These are phyloP conservation scores for Wickerhamomyces bisporus DNA, from an alignment of 805 yeast genomes.

Conservation along the genomic window DNA sequence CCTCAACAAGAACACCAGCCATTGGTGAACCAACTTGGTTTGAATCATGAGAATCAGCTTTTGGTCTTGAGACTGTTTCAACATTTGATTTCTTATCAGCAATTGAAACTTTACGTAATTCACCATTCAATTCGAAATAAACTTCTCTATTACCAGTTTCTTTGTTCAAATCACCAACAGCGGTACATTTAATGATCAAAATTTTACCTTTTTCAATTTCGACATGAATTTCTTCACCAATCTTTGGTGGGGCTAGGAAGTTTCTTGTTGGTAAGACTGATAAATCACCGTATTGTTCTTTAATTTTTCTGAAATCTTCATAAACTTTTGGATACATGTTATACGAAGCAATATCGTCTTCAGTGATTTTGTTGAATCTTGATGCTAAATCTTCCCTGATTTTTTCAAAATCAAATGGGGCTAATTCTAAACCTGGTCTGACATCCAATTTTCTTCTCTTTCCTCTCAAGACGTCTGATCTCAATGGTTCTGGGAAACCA, in stretches of 20 bases:
- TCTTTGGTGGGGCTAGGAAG: conserved; percentile 81
- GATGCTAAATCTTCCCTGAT: conserved; percentile 69
- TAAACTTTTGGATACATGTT: conserved; percentile 98
- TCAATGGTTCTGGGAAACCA: conserved; percentile 99
- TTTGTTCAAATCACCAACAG: conserved; percentile 81
- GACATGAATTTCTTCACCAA: conserved; percentile 85
- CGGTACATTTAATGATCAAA: conserved; percentile 84
- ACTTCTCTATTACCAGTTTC: conserved; percentile 93
- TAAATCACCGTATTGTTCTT: conserved; percentile 83
- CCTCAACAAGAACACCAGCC: conserved; percentile 98
- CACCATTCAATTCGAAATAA: conserved; percentile 97
- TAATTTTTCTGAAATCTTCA: conserved; percentile 74
- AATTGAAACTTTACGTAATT: conserved; percentile 90
- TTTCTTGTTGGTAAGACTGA: conserved; percentile 90
- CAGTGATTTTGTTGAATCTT: conserved; percentile 77
- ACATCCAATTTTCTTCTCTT: conserved; percentile 84
- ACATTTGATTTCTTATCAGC: conserved; percentile 84
- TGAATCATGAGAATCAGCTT: conserved; percentile 84
- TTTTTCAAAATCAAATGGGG: conserved; percentile 73
- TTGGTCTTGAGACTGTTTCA: conserved; percentile 80
- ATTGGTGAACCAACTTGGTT: conserved; percentile 97
- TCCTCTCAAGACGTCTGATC: conserved; percentile 84
- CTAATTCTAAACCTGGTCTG: conserved; percentile 89
- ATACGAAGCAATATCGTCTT: conserved; percentile 89
- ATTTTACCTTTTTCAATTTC: conserved; percentile 94